Conservation (phyloP, 2,329 filamentous ascomycete species). For the Furcasterigmium furcatum region DNA sequence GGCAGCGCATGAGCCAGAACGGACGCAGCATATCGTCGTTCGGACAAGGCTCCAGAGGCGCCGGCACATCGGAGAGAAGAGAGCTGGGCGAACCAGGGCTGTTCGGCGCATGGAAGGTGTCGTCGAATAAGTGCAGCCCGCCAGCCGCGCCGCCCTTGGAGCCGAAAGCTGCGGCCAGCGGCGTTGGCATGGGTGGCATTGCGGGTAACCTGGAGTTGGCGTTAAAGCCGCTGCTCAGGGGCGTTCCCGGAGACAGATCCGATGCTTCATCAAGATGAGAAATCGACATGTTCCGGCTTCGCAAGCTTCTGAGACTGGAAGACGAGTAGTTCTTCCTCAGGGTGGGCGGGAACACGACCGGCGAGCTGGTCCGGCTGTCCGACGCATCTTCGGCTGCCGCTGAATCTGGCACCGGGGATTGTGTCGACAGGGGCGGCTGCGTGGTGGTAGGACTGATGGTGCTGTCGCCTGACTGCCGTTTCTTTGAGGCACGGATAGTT, state of each 20-base stretch:
- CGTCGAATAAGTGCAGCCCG: conserved; percentile 80
- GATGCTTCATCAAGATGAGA: conserved; percentile 58
- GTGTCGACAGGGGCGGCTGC: not conserved
- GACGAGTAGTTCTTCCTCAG: conserved; percentile 69
- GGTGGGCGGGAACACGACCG: conserved; percentile 41
- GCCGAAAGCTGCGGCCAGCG: conserved; percentile 59
- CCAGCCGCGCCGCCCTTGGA: conserved; percentile 57
- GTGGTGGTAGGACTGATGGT: conserved; percentile 7
- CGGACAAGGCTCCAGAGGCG: conserved; percentile 86
- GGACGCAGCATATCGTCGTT: conserved; percentile 85
- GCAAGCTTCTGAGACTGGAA: conserved; percentile 67
- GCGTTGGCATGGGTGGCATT: conserved; percentile 65
- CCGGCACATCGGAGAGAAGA: conserved; percentile 62
- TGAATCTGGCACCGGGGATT: conserved; percentile 21
- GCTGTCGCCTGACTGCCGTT: not conserved
- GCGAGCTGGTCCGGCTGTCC: conserved; percentile 47
- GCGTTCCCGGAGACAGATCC: conserved; percentile 71
- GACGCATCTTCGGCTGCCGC: conserved; percentile 29
- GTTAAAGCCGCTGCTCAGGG: conserved; percentile 64
- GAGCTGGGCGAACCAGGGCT: conserved; percentile 64
- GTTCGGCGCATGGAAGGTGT: conserved; percentile 68
- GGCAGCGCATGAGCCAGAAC: conserved; percentile 94
- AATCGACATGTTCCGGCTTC: conserved; percentile 70
- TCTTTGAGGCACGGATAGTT: conserved; percentile 6
- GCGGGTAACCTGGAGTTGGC: conserved; percentile 38